Base-by-base conservation (phyloP, 495 filamentous ascomycete genomes). In the Trichodelitschia bisporula region DNA sequence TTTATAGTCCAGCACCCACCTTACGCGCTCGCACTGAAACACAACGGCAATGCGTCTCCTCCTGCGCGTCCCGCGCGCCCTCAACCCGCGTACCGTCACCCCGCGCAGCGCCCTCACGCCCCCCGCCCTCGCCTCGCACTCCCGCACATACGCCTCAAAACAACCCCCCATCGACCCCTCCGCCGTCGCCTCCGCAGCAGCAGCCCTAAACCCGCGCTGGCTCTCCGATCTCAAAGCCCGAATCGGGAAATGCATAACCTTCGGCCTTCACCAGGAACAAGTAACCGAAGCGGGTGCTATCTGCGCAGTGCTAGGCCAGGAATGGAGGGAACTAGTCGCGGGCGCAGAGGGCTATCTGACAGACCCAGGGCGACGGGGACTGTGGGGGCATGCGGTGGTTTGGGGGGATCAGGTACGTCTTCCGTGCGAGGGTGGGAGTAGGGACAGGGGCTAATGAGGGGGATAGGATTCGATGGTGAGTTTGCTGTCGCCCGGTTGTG, bases 331-430 rank as follows among this genome's bases (percentile, higher is more conserved):
- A 34, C 52, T 91, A 36, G 46, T 77, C 18, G 77, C 69, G 0
- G 77, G 77, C 1, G 67, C 66, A 34, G 76, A 91, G 40, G 84
- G 84, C 3, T 95, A 72, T 45, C 44, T 93, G 36, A 73, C 74
- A 0, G 66, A 61, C 12, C 58, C 59, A 30, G 56, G 61, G 33
- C 52, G 72, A 17, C 57, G 64, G 31, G 76, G 78, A 3, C 45
- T 89, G 23, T 69, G 64, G 35, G 48, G 63, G n/a, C 69, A 79
- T 41, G 56, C 61, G 45, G 70, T 93, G 14, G 73, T 69, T 0
- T 92, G 79, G 82, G 82, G 79, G 19, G 84, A 95, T 54, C 80
- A 83, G 77, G 82, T 76, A 60, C 19, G 19, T 19, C 19, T 30
- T 30, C 32, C 37, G 19, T 34, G 29, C 30, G 17, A 19, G 26